A percentile compares a stretch with the other conserved stretches of the same genome.
phyloP scores from a whole-genome alignment of 1,139 yeast genomes.

The Pichia sp. region DNA sequence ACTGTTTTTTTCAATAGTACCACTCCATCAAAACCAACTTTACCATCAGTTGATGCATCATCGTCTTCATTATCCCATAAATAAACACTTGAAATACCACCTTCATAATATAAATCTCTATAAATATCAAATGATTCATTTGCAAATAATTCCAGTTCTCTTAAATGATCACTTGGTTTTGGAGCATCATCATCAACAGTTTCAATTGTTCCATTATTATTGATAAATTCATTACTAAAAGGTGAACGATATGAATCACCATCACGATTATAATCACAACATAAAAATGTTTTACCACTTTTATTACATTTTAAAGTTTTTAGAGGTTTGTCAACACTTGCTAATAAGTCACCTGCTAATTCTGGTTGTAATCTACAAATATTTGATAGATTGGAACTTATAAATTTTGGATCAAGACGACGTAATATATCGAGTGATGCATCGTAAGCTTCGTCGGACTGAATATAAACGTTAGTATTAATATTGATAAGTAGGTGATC shows the following conservation, averaged over 20 bases:
- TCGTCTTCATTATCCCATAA: slow-evolving; percentile 75
- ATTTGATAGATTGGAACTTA: slow-evolving; percentile 54
- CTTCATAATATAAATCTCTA: slow-evolving; percentile 90
- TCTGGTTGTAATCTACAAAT: slow-evolving; percentile 76
- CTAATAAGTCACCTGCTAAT: slow-evolving; percentile 77
- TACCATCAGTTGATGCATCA: slow-evolving; percentile 37
- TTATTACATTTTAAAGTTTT: slow-evolving; percentile 48
- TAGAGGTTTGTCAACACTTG: slow-evolving; percentile 86
- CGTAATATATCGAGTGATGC: slow-evolving; percentile 84
- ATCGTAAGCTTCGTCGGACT: slow-evolving; percentile 62
- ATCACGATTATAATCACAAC: slow-evolving; percentile 94
- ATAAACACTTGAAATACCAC: slow-evolving; percentile 86
- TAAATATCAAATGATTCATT: slow-evolving; percentile 91
- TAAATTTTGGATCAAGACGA: slow-evolving; percentile 73
- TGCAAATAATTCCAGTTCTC: slow-evolving; percentile 73
- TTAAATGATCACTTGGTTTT: slow-evolving; percentile 58
- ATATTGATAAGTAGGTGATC: neutral
- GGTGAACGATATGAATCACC: slow-evolving; percentile 92
- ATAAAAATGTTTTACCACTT: slow-evolving; percentile 62
- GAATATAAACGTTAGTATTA: slow-evolving; percentile 11
- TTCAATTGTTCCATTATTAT: slow-evolving; percentile 61
- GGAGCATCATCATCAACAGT: slow-evolving; percentile 63
- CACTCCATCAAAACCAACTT: slow-evolving; percentile 79
- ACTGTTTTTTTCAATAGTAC: slow-evolving; percentile 72
- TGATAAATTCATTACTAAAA: slow-evolving; percentile 83